A percentile compares a stretch with the other conserved stretches of the same genome.
Evolutionary conservation across 2,329 filamentous ascomycete species (phyloP).

Genomic region (Sclerotinia glacialis): DNA sequence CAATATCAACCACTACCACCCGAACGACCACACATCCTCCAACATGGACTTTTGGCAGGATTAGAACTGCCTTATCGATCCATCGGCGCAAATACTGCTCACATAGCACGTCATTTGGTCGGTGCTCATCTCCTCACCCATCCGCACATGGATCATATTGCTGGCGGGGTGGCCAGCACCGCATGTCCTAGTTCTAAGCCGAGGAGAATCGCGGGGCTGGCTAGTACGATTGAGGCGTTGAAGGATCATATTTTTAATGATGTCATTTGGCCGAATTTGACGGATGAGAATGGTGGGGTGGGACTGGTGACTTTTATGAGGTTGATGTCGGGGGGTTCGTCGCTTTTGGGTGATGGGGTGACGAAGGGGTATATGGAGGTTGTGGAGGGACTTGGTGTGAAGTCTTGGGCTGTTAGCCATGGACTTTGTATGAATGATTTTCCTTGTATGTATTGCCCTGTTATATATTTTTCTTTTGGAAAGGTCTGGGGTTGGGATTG

Average conservation of each 20-base stretch:
- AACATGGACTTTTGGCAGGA: conserved; percentile 75
- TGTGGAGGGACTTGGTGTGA: conserved; percentile 83
- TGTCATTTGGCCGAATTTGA: conserved; percentile 94
- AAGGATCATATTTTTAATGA: conserved; percentile 98
- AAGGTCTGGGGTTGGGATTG: no score
- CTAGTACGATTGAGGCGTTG: conserved; percentile 85
- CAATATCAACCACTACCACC: conserved; percentile 44
- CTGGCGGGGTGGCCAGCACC: conserved; percentile 75
- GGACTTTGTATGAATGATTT: conserved; percentile 80
- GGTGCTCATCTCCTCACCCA: conserved; percentile 92
- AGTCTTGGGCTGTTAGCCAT: conserved; percentile 83
- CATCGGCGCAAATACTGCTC: conserved; percentile 72
- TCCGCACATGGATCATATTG: conserved; percentile 93
- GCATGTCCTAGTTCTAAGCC: conserved; percentile 75
- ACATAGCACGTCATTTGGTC: conserved; percentile 75
- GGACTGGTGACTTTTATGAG: conserved; percentile 89
- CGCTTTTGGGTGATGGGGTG: conserved; percentile 75
- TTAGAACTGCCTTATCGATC: conserved; percentile 66
- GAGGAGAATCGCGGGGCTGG: conserved; percentile 82
- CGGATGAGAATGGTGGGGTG: conserved; percentile 91
- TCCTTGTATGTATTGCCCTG: conserved; percentile 45
- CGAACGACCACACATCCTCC: conserved; percentile 53
- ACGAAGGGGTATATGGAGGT: conserved; percentile 83
- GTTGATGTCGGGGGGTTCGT: conserved; percentile 83
- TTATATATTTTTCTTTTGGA: conserved; percentile 48